A percentile compares a stretch with the other conserved stretches of the same genome.
Conservation (phyloP, 768 basidiomycete species). For the Russula brevipes region DNA sequence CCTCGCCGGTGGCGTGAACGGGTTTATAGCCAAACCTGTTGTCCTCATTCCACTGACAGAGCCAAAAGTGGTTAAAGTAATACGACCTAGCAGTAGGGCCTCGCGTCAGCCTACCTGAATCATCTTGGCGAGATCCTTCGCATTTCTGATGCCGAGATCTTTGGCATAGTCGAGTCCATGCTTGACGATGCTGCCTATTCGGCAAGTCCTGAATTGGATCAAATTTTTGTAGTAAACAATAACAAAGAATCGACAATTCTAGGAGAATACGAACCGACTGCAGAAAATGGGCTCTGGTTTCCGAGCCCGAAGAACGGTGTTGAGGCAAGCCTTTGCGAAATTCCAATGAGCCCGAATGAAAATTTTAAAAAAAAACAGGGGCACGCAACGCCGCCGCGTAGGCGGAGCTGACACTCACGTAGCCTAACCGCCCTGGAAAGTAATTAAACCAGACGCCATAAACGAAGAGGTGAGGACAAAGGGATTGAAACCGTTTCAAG, state of each 20-base stretch:
- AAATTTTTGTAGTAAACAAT: neutral
- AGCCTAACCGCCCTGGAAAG: slow-evolving; percentile 22
- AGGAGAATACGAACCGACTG: slow-evolving; percentile 41
- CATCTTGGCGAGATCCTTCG: slow-evolving; percentile 61
- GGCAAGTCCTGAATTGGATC: slow-evolving; percentile 33
- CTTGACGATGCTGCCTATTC: slow-evolving; percentile 73
- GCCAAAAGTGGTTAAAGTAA: too few species aligned
- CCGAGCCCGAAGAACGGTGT: slow-evolving; percentile 69
- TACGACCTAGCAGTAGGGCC: too few species aligned
- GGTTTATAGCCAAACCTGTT: slow-evolving; percentile 39
- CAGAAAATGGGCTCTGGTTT: slow-evolving; percentile 78
- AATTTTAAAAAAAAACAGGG: neutral
- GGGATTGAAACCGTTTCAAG: too few species aligned
- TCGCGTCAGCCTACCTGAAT: slow-evolving; percentile 42
- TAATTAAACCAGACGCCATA: too few species aligned
- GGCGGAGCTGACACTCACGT: neutral
- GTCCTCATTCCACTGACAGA: slow-evolving; percentile 71
- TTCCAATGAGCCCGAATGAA: neutral
- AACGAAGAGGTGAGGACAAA: too few species aligned
- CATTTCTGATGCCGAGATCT: slow-evolving; percentile 71
- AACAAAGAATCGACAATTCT: too few species aligned
- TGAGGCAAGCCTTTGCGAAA: slow-evolving; percentile 62
- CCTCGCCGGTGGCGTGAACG: neutral
- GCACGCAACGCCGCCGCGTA: neutral
- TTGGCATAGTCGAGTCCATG: slow-evolving; percentile 80